phyloP scores from a whole-genome alignment of 140 eudicot genomes.

The Senecio squalidus region DNA sequence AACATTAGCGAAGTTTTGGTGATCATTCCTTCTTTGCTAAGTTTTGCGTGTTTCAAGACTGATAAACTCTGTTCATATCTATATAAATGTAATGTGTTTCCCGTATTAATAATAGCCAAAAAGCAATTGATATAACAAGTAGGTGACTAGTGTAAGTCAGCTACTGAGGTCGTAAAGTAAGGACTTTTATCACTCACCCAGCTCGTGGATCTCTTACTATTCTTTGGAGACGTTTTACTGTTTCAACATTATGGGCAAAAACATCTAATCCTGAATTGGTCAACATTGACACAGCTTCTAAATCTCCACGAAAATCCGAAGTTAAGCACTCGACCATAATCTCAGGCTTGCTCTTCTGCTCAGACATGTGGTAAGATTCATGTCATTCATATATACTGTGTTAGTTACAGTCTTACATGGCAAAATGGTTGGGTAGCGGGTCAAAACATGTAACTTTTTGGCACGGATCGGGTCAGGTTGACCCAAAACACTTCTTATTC shows the following conservation, averaged over 20 bases:
- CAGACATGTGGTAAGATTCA: background rate
- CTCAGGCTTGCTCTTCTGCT: slow-evolving; percentile 69
- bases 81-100: too few relatives aligned
- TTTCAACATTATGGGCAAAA: slow-evolving; percentile 90
- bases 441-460: background rate
- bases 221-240: slow-evolving; percentile 79
- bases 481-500: too few relatives aligned
- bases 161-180: background rate
- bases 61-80: slow-evolving; percentile 89
- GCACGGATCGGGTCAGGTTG: too few relatives aligned
- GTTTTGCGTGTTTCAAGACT: slow-evolving; percentile 73
- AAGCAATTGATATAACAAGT: too few relatives aligned
- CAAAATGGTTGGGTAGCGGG: background rate
- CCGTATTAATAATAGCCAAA: too few relatives aligned
- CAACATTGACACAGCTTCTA: slow-evolving; percentile 60
- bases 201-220: slow-evolving; percentile 91
- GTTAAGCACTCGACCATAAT: slow-evolving; percentile 87
- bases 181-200: slow-evolving; percentile 42
- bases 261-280: slow-evolving; percentile 85
- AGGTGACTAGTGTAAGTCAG: too few relatives aligned
- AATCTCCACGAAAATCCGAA: slow-evolving; percentile 90
- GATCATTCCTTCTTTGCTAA: slow-evolving; percentile 68
- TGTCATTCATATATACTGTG: background rate
- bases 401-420: background rate
- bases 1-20: slow-evolving; percentile 78